Conservation (phyloP, 2,329 filamentous ascomycete genomes). For the Alternaria rosae region DNA sequence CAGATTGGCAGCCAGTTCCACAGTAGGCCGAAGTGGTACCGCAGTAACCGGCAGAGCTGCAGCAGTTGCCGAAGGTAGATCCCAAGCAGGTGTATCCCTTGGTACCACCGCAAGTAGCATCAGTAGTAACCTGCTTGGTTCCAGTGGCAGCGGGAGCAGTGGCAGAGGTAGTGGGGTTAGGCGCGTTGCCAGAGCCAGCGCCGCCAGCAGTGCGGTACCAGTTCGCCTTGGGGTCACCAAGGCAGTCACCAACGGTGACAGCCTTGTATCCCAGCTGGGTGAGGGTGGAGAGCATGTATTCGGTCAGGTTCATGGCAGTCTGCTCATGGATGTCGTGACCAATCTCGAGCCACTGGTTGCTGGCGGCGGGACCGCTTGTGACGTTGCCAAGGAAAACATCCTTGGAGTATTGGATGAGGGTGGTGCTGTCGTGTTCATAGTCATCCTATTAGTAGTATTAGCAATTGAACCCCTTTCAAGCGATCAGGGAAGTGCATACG, state of each 20-base stretch:
- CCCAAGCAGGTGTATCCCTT: slow-evolving; percentile 53
- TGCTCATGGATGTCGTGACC: slow-evolving; percentile 59
- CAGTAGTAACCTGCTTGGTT: slow-evolving; percentile 46
- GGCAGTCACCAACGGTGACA: slow-evolving; percentile 58
- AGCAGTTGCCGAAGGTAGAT: slow-evolving; percentile 55
- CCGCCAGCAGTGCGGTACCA: slow-evolving; percentile 57
- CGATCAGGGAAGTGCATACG: background rate
- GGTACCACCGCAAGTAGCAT: slow-evolving; percentile 53
- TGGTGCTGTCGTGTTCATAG: slow-evolving; percentile 63
- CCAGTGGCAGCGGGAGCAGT: slow-evolving; percentile 21
- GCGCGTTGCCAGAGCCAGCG: slow-evolving; percentile 38
- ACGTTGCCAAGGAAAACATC: slow-evolving; percentile 60
- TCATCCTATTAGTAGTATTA: slow-evolving; percentile 53
- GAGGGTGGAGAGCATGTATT: slow-evolving; percentile 54
- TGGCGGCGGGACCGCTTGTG: slow-evolving; percentile 36
- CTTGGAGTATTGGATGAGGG: slow-evolving; percentile 61
- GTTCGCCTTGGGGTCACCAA: slow-evolving; percentile 55
- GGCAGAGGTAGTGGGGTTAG: slow-evolving; percentile 7
- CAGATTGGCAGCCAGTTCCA: slow-evolving; percentile 39
- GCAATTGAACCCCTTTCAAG: background rate
- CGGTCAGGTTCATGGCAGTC: slow-evolving; percentile 55
- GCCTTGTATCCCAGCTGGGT: slow-evolving; percentile 52
- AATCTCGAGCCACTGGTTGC: slow-evolving; percentile 59
- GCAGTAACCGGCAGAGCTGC: slow-evolving; percentile 49
- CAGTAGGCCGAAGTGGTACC: slow-evolving; percentile 35